Percentiles rank a stretch among this genome's conserved stretches.
phyloP scores from a whole-genome alignment of 2,329 filamentous ascomycete genomes.

The Simplicillium aogashimaense region DNA sequence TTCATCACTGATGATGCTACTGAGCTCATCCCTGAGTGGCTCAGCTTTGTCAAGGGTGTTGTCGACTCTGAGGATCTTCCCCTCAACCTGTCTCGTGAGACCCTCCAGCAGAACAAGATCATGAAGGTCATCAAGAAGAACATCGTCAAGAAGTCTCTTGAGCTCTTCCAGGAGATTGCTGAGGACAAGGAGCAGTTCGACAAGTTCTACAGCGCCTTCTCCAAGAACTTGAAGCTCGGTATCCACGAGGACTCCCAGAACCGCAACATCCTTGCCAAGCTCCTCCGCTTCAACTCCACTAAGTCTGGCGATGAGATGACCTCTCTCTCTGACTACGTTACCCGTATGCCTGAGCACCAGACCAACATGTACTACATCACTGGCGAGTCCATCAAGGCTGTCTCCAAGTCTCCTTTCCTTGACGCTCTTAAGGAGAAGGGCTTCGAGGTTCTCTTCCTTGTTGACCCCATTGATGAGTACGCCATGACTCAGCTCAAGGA shows the following conservation, averaged over 20 bases:
- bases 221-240: constrained; percentile 99
- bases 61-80: constrained; percentile 99
- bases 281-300: constrained; percentile 97
- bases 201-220: constrained; percentile 99
- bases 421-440: constrained; percentile 98
- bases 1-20: constrained; percentile 99
- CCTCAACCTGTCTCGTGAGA: constrained; percentile 99
- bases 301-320: constrained; percentile 96
- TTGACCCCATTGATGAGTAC: constrained; percentile 98
- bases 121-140: constrained; percentile 99
- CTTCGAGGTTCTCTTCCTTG: constrained; percentile 98
- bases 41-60: constrained; percentile 99
- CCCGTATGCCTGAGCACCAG: constrained; percentile 99
- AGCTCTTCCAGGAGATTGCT: constrained; percentile 97
- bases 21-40: constrained; percentile 98
- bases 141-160: constrained; percentile 99
- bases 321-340: constrained; percentile 94
- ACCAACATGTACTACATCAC: constrained; percentile 99
- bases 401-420: constrained; percentile 96
- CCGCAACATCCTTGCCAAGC: constrained; percentile 85
- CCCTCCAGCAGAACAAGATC: constrained; percentile 99
- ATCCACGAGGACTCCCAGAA: constrained; percentile 99
- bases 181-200: constrained; percentile 99
- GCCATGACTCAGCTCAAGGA: constrained; percentile 99
- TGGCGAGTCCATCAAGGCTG: constrained; percentile 97